Conservation (phyloP, 345 rosid genomes). For the Ceriops tagal region DNA sequence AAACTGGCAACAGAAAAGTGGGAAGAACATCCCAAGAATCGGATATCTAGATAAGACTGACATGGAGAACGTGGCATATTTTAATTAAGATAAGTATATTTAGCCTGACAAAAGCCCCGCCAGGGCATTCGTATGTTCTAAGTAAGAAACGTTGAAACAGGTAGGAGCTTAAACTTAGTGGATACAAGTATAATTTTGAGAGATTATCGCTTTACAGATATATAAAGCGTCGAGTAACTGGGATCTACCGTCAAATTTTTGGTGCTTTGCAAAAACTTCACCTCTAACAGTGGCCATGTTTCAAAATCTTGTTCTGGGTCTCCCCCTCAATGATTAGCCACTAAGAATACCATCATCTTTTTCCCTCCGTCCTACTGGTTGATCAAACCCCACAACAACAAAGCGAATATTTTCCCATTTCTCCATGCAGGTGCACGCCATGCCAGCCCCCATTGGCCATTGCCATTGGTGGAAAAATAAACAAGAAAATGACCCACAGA, state of each 20-base stretch:
- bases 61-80: too few species aligned
- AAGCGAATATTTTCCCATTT: slow-evolving; percentile 17
- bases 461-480: not conserved
- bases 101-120: too few species aligned
- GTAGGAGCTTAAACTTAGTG: too few species aligned
- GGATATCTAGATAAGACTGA: too few species aligned
- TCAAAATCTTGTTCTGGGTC: slow-evolving; percentile 27
- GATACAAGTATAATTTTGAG: too few species aligned
- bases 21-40: too few species aligned
- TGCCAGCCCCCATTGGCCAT: not conserved
- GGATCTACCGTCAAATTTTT: not conserved
- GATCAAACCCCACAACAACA: slow-evolving; percentile 7
- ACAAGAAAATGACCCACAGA: slow-evolving; percentile 3
- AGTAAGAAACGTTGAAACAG: too few species aligned
- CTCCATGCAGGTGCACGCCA: slow-evolving; percentile 28
- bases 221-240: not conserved
- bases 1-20: too few species aligned
- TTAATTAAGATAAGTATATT: too few species aligned
- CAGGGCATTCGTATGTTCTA: too few species aligned
- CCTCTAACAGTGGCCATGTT: slow-evolving; percentile 18
- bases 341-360: slow-evolving; percentile 8
- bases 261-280: slow-evolving; percentile 7
- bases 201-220: not conserved
- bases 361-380: slow-evolving; percentile 6
- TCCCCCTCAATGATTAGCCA: slow-evolving; percentile 28